phyloP scores from a whole-genome alignment of 805 yeast genomes.

The Blastobotrys robertii region DNA sequence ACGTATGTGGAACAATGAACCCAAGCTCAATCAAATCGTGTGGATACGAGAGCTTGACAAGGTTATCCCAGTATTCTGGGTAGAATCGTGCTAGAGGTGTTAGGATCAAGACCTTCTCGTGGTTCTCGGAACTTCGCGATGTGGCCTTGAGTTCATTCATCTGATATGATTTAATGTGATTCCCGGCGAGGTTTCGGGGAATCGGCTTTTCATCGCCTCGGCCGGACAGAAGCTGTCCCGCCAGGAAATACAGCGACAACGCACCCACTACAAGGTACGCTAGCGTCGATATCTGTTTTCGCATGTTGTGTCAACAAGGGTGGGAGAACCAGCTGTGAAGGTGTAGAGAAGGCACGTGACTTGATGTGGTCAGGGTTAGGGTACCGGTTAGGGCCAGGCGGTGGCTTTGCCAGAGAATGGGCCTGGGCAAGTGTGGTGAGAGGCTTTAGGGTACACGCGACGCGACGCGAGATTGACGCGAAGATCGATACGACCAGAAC shows the following conservation, averaged over 20 bases:
- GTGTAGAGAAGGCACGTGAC: too few species aligned
- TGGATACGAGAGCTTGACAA: slow-evolving; percentile 68
- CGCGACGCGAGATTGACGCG: too few species aligned
- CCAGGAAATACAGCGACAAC: not conserved
- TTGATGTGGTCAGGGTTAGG: too few species aligned
- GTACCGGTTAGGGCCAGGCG: too few species aligned
- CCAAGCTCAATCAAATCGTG: slow-evolving; percentile 80
- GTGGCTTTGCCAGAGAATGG: too few species aligned
- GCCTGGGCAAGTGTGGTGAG: not conserved
- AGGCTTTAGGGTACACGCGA: too few species aligned
- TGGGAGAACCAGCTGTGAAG: too few species aligned
- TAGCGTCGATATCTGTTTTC: too few species aligned
- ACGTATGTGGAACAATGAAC: slow-evolving; percentile 76
- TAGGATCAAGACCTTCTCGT: slow-evolving; percentile 75
- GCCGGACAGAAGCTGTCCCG: not conserved
- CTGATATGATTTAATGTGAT: slow-evolving; percentile 52
- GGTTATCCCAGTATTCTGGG: slow-evolving; percentile 79
- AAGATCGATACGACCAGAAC: too few species aligned
- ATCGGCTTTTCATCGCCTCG: slow-evolving; percentile 6
- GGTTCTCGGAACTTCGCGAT: slow-evolving; percentile 59
- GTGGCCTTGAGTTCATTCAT: slow-evolving; percentile 69
- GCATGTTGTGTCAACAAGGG: too few species aligned
- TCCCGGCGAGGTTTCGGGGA: slow-evolving; percentile 10
- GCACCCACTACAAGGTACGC: too few species aligned
- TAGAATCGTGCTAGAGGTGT: slow-evolving; percentile 87